Evolutionary conservation across 257 asterid species (phyloP), one percentile per base, ranked within the genome.

Genomic region (Lantana camara): DNA sequence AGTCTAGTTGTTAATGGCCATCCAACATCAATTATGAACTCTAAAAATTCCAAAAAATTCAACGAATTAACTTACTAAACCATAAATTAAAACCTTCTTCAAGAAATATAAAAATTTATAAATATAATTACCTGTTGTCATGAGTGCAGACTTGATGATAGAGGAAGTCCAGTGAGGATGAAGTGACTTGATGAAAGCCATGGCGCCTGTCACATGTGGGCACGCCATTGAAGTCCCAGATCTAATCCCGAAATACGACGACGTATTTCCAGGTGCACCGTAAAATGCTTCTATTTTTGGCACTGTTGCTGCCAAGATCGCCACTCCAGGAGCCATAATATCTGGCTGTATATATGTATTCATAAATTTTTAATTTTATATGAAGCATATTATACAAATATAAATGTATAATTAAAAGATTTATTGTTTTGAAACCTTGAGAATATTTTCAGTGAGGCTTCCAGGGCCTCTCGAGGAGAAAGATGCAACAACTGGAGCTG

Each of bases 171-270:
- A 87, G 0, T 68, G 24, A 8, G 85, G 88, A 52, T 70, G 96
- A 0, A 71, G 40, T 9, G 95, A 83, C 56, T 85, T 90, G 62
- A 90, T 53, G 55, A 83, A 77, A 0, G 96, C 85, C 80, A 81
- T 73, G 13, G 93, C 84, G 16, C 94, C 97, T 0, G 85, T 70
- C 17, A 86, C 95, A 53, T 83, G 97, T 2, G 97, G 97, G 50
- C 97, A 90, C 21, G 97, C 84, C 97, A 90, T 87, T 14, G 97
- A 90, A 32, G 96, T 90, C 24, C 97, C 96, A 0, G 97, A 85
- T 41, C 49, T 73, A n/a, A 88, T 58, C 20, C 76, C 70, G 52
- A 83, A 81, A 4, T 38, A 19, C 0, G 87, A 72, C 4, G 89
- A 52, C 57, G 71, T 67, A 29, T 79, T 79, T 24, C 75, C 85